A percentile compares a stretch with the other conserved stretches of the same genome.
These are phyloP conservation scores for Sporisorium scitamineum DNA, from an alignment of 1,284 basidiomycete species.

Conservation along the genomic window DNA sequence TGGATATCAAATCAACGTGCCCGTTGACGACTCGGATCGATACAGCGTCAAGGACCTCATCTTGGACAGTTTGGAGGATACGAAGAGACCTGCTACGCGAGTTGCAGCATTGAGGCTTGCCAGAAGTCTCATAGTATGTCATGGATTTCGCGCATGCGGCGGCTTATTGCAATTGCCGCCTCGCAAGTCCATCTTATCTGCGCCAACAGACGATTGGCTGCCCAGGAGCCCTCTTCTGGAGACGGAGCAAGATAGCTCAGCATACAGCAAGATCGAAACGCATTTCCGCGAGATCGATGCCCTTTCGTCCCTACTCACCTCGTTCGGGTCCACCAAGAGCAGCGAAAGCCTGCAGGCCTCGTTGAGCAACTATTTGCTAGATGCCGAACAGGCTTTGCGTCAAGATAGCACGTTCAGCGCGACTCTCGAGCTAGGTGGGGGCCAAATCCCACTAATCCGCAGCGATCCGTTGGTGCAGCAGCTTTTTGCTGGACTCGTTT, in stretches of 20 bases:
- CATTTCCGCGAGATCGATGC: slow-evolving; percentile 46
- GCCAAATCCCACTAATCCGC: slow-evolving; percentile 74
- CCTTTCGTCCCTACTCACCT: slow-evolving; percentile 34
- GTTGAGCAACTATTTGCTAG: slow-evolving; percentile 76
- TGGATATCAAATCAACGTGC: slow-evolving; percentile 23
- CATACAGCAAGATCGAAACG: slow-evolving; percentile 17
- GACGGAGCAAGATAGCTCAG: not conserved
- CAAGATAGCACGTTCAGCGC: slow-evolving; percentile 52
- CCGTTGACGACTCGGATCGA: slow-evolving; percentile 33
- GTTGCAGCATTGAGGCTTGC: slow-evolving; percentile 54
- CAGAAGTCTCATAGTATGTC: slow-evolving; percentile 44
- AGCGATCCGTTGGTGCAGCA: slow-evolving; percentile 81
- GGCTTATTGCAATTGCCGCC: slow-evolving; percentile 34
- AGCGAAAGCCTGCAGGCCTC: slow-evolving; percentile 31
- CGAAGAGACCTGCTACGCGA: slow-evolving; percentile 30
- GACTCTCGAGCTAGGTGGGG: slow-evolving; percentile 23
- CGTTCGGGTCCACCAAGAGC: slow-evolving; percentile 15
- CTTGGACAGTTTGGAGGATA: slow-evolving; percentile 39
- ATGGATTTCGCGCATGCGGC: slow-evolving; percentile 48
- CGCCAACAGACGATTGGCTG: slow-evolving; percentile 18
- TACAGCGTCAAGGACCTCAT: slow-evolving; percentile 60
- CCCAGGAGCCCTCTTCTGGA: not conserved
- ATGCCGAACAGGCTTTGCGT: slow-evolving; percentile 76
- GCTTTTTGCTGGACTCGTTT: slow-evolving; percentile 78
- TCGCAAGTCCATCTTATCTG: slow-evolving; percentile 5